Evolutionary conservation across 2,329 filamentous ascomycete genomes (phyloP).

Genomic region (Zelopaecilomyces penicillatus): DNA sequence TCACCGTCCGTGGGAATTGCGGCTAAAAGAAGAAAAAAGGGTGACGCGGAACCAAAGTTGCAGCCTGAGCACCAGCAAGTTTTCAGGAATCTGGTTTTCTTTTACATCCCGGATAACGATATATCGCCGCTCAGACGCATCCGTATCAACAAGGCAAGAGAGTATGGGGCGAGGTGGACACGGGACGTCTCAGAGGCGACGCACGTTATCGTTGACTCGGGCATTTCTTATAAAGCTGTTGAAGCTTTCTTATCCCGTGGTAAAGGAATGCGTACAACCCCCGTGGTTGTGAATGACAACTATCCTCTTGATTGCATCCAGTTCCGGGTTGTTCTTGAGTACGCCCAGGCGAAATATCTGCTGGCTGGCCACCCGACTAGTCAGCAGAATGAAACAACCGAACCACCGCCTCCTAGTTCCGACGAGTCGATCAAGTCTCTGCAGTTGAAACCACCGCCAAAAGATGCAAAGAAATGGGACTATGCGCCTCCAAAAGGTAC

Average conservation of each 20-base stretch:
- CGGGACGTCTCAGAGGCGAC: constrained; percentile 53
- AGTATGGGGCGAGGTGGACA: constrained; percentile 68
- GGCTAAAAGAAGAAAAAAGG: constrained; percentile 31
- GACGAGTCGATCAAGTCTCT: constrained; percentile 29
- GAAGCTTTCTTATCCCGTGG: constrained; percentile 31
- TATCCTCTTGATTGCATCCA: constrained; percentile 63
- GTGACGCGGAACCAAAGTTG: constrained; percentile 32
- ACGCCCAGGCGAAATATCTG: constrained; percentile 49
- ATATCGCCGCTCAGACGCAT: constrained; percentile 56
- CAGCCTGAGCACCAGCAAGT: constrained; percentile 47
- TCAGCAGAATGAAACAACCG: neutral
- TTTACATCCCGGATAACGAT: constrained; percentile 77
- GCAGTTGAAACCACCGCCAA: constrained; percentile 39
- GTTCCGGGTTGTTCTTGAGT: constrained; percentile 49
- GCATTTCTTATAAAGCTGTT: constrained; percentile 56
- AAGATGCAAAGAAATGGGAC: constrained; percentile 28
- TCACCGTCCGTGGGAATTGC: neutral
- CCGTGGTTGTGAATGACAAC: constrained; percentile 55
- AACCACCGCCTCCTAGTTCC: constrained; percentile 5
- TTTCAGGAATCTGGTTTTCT: constrained; percentile 55
- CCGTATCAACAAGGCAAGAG: constrained; percentile 65
- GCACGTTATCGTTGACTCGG: constrained; percentile 71
- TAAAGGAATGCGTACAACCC: constrained; percentile 13
- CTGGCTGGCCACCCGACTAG: constrained; percentile 40
- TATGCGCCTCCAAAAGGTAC: constrained; percentile 31